phyloP scores from a whole-genome alignment of 768 basidiomycete species.

The Artomyces pyxidatus region DNA sequence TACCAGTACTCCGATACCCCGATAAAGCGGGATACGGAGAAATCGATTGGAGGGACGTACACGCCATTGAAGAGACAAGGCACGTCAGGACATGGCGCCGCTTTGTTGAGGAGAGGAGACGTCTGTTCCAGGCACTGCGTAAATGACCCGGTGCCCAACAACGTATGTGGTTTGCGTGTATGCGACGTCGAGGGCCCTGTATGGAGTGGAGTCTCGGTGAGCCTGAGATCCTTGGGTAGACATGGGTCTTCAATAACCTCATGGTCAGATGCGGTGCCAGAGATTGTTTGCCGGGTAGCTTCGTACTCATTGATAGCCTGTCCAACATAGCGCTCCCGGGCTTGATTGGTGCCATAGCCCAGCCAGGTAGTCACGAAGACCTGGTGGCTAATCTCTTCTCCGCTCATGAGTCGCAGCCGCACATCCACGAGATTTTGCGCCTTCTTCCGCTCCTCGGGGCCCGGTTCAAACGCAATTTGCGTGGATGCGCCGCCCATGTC shows the following conservation, averaged over 20 bases:
- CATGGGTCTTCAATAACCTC: slow-evolving; percentile 77
- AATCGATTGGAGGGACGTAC: slow-evolving; percentile 90
- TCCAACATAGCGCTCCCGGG: slow-evolving; percentile 87
- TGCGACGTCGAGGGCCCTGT: slow-evolving; percentile 32
- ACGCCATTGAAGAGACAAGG: slow-evolving; percentile 95
- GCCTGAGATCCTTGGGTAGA: slow-evolving; percentile 65
- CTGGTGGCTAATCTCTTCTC: slow-evolving; percentile 80
- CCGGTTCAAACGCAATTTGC: slow-evolving; percentile 96
- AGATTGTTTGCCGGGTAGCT: slow-evolving; percentile 22
- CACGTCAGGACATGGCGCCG: slow-evolving; percentile 68
- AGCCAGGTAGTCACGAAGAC: slow-evolving; percentile 99
- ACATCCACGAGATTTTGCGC: slow-evolving; percentile 72
- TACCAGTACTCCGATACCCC: slow-evolving; percentile 99
- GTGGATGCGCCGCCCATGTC: slow-evolving; percentile 99
- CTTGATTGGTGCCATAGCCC: slow-evolving; percentile 96
- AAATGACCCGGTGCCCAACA: slow-evolving; percentile 88
- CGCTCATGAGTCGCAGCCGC: slow-evolving; percentile 69
- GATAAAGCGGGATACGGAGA: slow-evolving; percentile 87
- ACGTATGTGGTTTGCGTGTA: slow-evolving; percentile 43
- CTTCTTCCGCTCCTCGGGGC: slow-evolving; percentile 39
- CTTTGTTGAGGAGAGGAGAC: slow-evolving; percentile 75
- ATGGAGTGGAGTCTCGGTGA: slow-evolving; percentile 50
- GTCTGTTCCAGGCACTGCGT: slow-evolving; percentile 70
- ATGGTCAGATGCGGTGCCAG: slow-evolving; percentile 7
- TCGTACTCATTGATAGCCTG: slow-evolving; percentile 54